A percentile compares a stretch with the other conserved stretches of the same genome.
phyloP scores from a whole-genome alignment of 257 asterid genomes.

The Echium plantagineum region DNA sequence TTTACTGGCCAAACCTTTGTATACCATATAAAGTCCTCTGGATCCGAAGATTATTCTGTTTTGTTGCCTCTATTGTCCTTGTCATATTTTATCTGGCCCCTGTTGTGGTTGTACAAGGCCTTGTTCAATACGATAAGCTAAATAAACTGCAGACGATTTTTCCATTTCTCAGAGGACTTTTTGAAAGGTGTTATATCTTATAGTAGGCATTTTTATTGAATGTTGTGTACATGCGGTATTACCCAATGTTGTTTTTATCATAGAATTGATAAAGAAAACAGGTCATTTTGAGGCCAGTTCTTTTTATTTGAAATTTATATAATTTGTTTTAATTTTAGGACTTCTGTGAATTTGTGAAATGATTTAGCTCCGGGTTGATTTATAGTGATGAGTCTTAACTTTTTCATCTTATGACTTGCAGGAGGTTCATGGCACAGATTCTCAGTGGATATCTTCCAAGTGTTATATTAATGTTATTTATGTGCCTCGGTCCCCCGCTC shows the following conservation, averaged over 20 bases:
- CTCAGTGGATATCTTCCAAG: slow-evolving; percentile 83
- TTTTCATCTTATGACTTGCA: slow-evolving; percentile 16
- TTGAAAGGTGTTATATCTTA: neutral
- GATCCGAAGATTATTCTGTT: slow-evolving; percentile 60
- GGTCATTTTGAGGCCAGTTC: neutral
- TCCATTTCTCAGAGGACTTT: slow-evolving; percentile 37
- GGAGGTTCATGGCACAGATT: slow-evolving; percentile 42
- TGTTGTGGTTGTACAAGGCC: slow-evolving; percentile 71
- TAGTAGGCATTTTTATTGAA: neutral
- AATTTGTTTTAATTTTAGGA: neutral
- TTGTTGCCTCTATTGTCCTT: slow-evolving; percentile 46
- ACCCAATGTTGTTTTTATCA: too few species aligned
- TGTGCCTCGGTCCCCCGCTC: slow-evolving; percentile 54
- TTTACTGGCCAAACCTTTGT: slow-evolving; percentile 72
- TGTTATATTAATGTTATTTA: slow-evolving; percentile 57
- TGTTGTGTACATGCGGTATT: too few species aligned
- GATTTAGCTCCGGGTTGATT: neutral
- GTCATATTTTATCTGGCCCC: slow-evolving; percentile 70
- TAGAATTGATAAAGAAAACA: neutral
- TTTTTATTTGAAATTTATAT: too few species aligned
- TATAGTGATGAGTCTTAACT: neutral
- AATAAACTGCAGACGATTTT: slow-evolving; percentile 40
- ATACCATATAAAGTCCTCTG: slow-evolving; percentile 68
- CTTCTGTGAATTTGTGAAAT: neutral
- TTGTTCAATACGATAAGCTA: slow-evolving; percentile 45